phyloP scores from a whole-genome alignment of 306 rosid species.

The Adenanthera pavonina region DNA sequence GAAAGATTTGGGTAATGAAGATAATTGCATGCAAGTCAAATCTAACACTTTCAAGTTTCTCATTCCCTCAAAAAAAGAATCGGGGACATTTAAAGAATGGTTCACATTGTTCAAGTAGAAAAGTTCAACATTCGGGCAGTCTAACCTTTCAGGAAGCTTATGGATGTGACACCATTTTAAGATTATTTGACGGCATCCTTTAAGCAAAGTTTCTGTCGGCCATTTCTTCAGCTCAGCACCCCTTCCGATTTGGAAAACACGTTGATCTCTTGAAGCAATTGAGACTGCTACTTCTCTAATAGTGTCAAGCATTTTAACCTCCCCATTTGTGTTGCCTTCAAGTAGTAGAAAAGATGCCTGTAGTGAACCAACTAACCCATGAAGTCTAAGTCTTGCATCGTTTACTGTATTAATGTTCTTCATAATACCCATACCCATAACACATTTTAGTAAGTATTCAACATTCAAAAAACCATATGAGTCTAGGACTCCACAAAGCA shows the following conservation, averaged over 20 bases:
- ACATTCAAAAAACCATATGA: fast-evolving
- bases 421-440: background rate
- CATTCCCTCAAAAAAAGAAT: background rate
- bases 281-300: background rate
- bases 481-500: background rate
- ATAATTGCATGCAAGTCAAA: background rate
- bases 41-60: background rate
- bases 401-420: background rate
- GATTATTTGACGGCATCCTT: background rate
- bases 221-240: background rate
- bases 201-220: background rate
- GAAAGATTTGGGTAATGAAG: background rate
- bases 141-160: background rate
- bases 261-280: background rate
- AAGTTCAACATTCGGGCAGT: background rate
- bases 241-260: background rate
- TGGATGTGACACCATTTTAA: background rate
- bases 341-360: background rate
- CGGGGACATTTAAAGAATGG: background rate
- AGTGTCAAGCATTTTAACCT: background rate
- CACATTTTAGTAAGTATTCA: background rate
- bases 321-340: background rate
- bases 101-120: background rate
- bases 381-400: background rate
- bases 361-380: background rate